A percentile compares a stretch with the other conserved stretches of the same genome.
Evolutionary conservation across 2,329 filamentous ascomycete genomes (phyloP).

Genomic region (Fusarium sp.): DNA sequence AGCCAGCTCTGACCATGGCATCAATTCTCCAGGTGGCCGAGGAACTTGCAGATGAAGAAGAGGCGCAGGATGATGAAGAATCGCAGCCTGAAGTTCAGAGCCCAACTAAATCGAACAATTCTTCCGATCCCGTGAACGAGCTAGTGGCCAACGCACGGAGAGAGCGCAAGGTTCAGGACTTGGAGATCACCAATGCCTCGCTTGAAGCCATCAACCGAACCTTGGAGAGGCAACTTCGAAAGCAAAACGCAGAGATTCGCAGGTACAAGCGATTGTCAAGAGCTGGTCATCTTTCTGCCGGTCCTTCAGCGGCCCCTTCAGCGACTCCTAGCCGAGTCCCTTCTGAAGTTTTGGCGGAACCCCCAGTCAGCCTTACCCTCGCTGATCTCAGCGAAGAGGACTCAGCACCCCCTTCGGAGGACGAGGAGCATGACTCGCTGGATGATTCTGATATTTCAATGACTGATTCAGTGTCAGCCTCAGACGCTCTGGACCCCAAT

Average conservation of each 20-base stretch:
- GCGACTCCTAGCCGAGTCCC: conserved; percentile 57
- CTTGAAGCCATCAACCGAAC: conserved; percentile 95
- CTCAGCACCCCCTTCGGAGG: conserved; percentile 48
- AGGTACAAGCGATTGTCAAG: conserved; percentile 88
- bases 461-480: conserved; percentile 46
- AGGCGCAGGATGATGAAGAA: conserved; percentile 42
- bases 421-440: conserved; percentile 60
- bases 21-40: conserved; percentile 67
- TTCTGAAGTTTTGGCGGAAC: conserved; percentile 57
- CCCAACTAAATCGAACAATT: conserved; percentile 65
- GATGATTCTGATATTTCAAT: conserved; percentile 64
- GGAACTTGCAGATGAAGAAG: conserved; percentile 55
- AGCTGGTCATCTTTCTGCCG: conserved; percentile 75
- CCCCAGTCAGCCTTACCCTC: conserved; percentile 52
- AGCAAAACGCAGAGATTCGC: conserved; percentile 88
- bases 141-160: conserved; percentile 87
- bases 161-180: conserved; percentile 93
- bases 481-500: conserved; percentile 51
- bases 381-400: conserved; percentile 61
- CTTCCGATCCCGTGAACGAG: conserved; percentile 74
- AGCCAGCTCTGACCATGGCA: conserved; percentile 60
- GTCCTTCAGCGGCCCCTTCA: conserved; percentile 61
- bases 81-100: conserved; percentile 58
- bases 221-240: conserved; percentile 88
- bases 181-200: conserved; percentile 97